phyloP scores from a whole-genome alignment of 345 rosid species.

The Physaria fendleri region DNA sequence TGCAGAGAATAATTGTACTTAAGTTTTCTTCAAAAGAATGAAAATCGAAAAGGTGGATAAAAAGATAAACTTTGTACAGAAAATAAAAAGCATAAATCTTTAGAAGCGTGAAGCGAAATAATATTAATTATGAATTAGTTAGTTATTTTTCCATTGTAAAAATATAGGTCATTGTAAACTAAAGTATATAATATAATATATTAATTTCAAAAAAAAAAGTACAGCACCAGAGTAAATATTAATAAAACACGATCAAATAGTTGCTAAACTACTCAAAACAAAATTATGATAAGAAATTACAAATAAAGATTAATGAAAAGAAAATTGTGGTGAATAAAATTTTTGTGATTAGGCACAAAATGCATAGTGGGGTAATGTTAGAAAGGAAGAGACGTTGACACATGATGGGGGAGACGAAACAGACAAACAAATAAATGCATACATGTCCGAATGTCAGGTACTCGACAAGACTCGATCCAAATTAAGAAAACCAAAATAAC shows the following conservation, averaged over 20 bases:
- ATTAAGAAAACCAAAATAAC: background rate
- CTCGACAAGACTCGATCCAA: conserved; percentile 19
- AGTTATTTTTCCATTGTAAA: background rate
- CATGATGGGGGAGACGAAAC: conserved; percentile 2
- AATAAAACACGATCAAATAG: background rate
- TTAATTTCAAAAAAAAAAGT: background rate
- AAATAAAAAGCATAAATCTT: conserved; percentile 11
- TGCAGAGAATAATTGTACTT: conserved; percentile 25
- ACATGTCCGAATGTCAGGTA: conserved; percentile 7
- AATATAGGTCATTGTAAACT: conserved; percentile 16
- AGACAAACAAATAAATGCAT: conserved; percentile 16
- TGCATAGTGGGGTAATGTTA: background rate
- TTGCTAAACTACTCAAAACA: background rate
- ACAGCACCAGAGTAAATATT: background rate
- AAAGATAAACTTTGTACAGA: background rate
- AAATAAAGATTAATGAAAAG: background rate
- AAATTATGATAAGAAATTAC: background rate
- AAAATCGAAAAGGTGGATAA: background rate
- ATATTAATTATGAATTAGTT: background rate
- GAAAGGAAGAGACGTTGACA: conserved; percentile 13
- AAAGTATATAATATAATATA: background rate
- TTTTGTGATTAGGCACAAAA: background rate
- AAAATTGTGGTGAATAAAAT: background rate
- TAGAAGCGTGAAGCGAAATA: conserved; percentile 1
- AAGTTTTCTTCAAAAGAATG: conserved; percentile 7